These are phyloP conservation scores for Oenanthe sinensis DNA, from an alignment of 129 eudicot genomes.

Conservation along the genomic window DNA sequence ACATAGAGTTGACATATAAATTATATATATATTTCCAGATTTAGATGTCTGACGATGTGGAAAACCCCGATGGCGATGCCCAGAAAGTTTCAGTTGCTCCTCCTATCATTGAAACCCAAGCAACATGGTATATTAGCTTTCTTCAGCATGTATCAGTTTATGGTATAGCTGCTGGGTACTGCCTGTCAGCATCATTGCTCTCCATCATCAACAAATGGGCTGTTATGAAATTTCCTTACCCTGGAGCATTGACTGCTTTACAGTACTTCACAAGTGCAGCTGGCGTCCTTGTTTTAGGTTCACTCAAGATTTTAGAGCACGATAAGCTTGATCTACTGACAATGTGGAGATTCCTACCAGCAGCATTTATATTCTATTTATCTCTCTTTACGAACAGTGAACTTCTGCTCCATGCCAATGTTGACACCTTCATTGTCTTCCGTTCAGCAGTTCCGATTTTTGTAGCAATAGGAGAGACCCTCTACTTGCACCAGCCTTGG, in stretches of 20 bases:
- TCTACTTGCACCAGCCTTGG: constrained; percentile 92
- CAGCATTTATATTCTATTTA: constrained; percentile 76
- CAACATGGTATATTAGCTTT: constrained; percentile 48
- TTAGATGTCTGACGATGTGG: constrained; percentile 61
- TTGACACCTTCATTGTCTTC: constrained; percentile 88
- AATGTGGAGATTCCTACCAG: constrained; percentile 93
- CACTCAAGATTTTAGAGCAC: constrained; percentile 61
- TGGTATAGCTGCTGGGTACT: constrained; percentile 89
- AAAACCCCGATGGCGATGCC: constrained; percentile 30
- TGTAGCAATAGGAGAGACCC: constrained; percentile 93
- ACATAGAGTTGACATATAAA: not conserved
- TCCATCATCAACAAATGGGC: constrained; percentile 99
- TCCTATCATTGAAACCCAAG: constrained; percentile 25
- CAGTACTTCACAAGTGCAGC: constrained; percentile 94
- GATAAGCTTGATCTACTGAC: constrained; percentile 66
- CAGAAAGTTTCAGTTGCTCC: constrained; percentile 20
- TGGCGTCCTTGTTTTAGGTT: constrained; percentile 67
- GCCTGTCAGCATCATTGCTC: constrained; percentile 86
- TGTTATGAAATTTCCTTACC: constrained; percentile 91
- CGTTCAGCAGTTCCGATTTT: constrained; percentile 91
- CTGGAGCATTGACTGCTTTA: constrained; percentile 91
- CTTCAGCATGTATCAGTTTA: constrained; percentile 73
- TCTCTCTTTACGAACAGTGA: constrained; percentile 96
- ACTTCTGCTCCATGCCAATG: constrained; percentile 97
- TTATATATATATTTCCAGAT: not conserved